phyloP scores from a whole-genome alignment of 371 early-diverging fungal species.

The Thermomucor indicae-seudaticae region DNA sequence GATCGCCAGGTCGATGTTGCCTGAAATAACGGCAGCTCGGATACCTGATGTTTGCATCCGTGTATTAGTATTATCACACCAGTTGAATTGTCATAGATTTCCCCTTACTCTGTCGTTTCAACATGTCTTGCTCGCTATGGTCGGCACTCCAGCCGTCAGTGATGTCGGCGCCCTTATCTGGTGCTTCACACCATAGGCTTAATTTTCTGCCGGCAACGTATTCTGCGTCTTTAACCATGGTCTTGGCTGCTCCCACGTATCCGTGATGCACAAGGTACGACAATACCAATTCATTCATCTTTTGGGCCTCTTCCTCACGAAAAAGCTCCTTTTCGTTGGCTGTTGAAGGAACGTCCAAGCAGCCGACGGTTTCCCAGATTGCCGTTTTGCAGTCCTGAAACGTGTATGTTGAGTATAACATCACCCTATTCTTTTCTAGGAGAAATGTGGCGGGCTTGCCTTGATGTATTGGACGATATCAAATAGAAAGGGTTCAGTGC shows the following conservation, averaged over 20 bases:
- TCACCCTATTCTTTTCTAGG: background rate
- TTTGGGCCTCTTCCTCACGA: background rate
- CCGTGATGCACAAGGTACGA: conserved; percentile 79
- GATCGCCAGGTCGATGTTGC: conserved; percentile 72
- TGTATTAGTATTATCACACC: background rate
- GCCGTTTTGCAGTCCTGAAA: conserved; percentile 1
- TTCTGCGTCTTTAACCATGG: conserved; percentile 40
- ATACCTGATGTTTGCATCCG: conserved; percentile 45
- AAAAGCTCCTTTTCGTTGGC: background rate
- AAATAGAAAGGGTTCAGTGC: conserved; percentile 74
- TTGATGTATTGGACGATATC: conserved; percentile 76
- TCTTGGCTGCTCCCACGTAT: conserved; percentile 63
- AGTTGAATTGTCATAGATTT: background rate
- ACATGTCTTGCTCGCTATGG: conserved; percentile 23
- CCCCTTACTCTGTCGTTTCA: conserved; percentile 26
- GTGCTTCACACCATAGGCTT: conserved; percentile 20
- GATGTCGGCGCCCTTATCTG: background rate
- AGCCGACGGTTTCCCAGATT: background rate
- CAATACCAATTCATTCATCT: conserved; percentile 59
- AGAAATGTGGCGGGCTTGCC: conserved; percentile 16
- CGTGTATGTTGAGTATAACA: background rate
- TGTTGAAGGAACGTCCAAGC: background rate
- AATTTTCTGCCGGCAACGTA: conserved; percentile 13
- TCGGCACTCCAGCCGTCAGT: background rate
- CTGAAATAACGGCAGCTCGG: conserved; percentile 54